A percentile compares a stretch with the other conserved stretches of the same genome.
Evolutionary conservation across 31 red algal species (phyloP).

Genomic region (Bonnemaisonia californica): DNA sequence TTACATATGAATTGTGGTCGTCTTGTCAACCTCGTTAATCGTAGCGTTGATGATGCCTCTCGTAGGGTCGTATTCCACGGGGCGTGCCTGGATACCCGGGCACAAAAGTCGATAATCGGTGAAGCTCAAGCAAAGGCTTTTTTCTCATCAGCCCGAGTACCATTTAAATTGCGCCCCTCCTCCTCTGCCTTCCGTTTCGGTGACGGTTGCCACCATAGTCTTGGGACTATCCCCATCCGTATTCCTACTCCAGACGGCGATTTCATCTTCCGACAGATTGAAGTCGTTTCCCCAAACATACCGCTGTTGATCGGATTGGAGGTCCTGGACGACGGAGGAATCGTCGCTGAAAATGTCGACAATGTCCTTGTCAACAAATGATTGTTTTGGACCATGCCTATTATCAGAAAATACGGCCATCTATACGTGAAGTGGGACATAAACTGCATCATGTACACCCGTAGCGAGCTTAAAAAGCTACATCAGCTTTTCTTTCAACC

Average conservation of each 20-base stretch:
- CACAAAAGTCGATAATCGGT: slow-evolving; percentile 38
- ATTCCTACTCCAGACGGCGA: background rate
- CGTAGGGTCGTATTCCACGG: too few species aligned
- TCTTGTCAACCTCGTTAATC: too few species aligned
- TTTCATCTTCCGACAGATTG: slow-evolving; percentile 4
- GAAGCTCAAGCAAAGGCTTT: slow-evolving; percentile 5
- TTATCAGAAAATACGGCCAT: background rate
- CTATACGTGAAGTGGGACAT: background rate
- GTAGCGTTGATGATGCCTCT: too few species aligned
- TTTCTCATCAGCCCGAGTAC: background rate
- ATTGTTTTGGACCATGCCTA: too few species aligned
- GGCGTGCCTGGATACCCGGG: background rate
- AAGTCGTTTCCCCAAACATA: slow-evolving; percentile 1
- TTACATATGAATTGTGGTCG: too few species aligned
- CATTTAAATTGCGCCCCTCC: background rate
- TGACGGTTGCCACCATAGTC: background rate
- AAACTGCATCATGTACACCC: background rate
- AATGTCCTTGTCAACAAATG: too few species aligned
- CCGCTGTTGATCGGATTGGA: slow-evolving; percentile 32
- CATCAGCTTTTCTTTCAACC: slow-evolving; percentile 16
- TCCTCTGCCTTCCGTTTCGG: background rate
- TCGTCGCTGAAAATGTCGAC: slow-evolving; percentile 6
- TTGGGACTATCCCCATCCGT: slow-evolving; percentile 7
- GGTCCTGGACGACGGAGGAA: background rate
- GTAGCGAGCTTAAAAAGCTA: background rate